Conservation (phyloP, 164 flowering plant species). For the Protea cynaroides region DNA sequence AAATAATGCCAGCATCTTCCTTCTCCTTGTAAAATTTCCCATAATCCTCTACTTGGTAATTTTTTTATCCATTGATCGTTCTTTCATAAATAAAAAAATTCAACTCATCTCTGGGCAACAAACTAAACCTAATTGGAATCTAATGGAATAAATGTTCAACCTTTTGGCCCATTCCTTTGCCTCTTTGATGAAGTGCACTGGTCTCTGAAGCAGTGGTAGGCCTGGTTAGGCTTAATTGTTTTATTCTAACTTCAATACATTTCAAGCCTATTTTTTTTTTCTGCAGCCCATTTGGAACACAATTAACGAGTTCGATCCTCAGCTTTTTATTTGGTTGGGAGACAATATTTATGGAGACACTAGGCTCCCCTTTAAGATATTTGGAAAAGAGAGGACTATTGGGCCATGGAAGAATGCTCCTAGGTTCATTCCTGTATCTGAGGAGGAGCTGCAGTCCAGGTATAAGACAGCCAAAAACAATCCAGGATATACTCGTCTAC, state of each 20-base stretch:
- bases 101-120: neutral
- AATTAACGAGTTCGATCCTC: constrained; percentile 51
- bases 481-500: constrained; percentile 56
- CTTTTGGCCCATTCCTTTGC: too few species aligned
- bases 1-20: too few species aligned
- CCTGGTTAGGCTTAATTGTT: neutral
- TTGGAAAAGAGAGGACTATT: constrained; percentile 68
- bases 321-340: constrained; percentile 71
- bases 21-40: too few species aligned
- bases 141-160: too few species aligned
- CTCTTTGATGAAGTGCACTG: neutral
- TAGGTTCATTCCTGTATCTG: constrained; percentile 52
- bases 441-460: constrained; percentile 42
- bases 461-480: constrained; percentile 42
- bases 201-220: neutral
- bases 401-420: constrained; percentile 86
- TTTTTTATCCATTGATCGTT: too few species aligned
- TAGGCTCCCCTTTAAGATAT: constrained; percentile 43
- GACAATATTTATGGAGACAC: constrained; percentile 78
- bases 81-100: too few species aligned
- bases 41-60: too few species aligned
- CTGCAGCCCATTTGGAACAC: constrained; percentile 74
- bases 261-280: neutral
- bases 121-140: neutral
- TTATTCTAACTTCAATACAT: too few species aligned